These are phyloP conservation scores for Stephania yunnanensis DNA, from an alignment of 164 flowering plant genomes.

Conservation along the genomic window DNA sequence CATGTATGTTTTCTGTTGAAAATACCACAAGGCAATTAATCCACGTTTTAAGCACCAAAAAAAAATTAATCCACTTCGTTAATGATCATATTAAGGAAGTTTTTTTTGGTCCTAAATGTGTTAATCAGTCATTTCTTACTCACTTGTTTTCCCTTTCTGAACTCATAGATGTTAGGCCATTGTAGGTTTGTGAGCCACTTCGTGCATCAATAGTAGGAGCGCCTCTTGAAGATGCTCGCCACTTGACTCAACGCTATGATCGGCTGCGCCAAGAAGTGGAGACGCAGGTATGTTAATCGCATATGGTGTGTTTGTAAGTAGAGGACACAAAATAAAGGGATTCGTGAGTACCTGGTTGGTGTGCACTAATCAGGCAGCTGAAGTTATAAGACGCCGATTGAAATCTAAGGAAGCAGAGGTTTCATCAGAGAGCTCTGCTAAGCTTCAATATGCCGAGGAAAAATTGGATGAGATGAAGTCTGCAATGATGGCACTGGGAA, in stretches of 20 bases:
- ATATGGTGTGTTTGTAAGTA: neutral
- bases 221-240: constrained; percentile 77
- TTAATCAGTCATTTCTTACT: neutral
- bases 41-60: neutral
- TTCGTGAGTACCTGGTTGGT: constrained; percentile 12
- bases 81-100: neutral
- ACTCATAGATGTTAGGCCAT: constrained; percentile 12
- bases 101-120: neutral
- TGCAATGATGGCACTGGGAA: constrained; percentile 45
- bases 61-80: neutral
- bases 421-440: constrained; percentile 38
- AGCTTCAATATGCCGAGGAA: constrained; percentile 57
- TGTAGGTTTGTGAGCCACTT: constrained; percentile 63
- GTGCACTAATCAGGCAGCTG: constrained; percentile 44
- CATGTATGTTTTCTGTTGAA: neutral
- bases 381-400: constrained; percentile 47
- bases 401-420: constrained; percentile 43
- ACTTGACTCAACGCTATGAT: constrained; percentile 54
- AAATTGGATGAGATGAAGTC: constrained; percentile 55
- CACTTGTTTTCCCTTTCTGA: constrained; percentile 9
- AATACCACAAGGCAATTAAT: neutral
- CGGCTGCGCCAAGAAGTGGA: constrained; percentile 61
- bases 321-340: constrained; percentile 2
- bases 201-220: constrained; percentile 50
- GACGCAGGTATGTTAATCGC: constrained; percentile 47